Evolutionary conservation across 768 basidiomycete species (phyloP), one percentile per base, ranked within the genome.

Genomic region (Boletus subparvulus): DNA sequence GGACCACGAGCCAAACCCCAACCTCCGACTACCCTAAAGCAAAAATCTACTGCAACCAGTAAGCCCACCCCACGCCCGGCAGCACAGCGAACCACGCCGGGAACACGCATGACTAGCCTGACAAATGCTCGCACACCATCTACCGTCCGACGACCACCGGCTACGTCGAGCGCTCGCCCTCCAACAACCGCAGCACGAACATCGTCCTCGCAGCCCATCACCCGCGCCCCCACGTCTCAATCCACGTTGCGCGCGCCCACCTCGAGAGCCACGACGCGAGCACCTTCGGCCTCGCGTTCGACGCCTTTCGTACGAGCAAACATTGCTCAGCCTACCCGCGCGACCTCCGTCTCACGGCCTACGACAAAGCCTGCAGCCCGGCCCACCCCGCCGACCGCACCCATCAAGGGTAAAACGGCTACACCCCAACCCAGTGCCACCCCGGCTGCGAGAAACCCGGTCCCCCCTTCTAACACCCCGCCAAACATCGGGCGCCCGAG

Each of bases 201-300:
- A n/a, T 48, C 57, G 3, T 17, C 49, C 24, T 70, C 68, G 7
- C 69, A 61, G 17, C 64, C 68, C 2, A 58, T 58, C 47, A 65
- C 68, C 0, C 68, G 66, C n/a, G 55, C 64, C 11, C 57, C 63
- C 36, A 62, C 67, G 6, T 58, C 62, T 11, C 67, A 69, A 24
- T 64, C 68, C 2, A 61, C 60, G 14, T 39, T 55, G 9, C 54
- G 58, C n/a, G 55, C 52, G 1, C 56, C 67, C 1, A 6, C 49
- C 17, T 66, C 65, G 17, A 54, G 62, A 42, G 53, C 61, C 9
- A 65, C 61, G 4, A 67, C 69, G 6, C 61, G 63, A n/a, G 54
- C 59, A 13, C 56, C 60, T 8, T 66, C 64, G 2, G 49, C 45
- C 10, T 4, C 45, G 2, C 67, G 62, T 26, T 60, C 61, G 11